Evolutionary conservation across 2,329 filamentous ascomycete genomes (phyloP).

Genomic region (Bimuria novae-zelandiae): DNA sequence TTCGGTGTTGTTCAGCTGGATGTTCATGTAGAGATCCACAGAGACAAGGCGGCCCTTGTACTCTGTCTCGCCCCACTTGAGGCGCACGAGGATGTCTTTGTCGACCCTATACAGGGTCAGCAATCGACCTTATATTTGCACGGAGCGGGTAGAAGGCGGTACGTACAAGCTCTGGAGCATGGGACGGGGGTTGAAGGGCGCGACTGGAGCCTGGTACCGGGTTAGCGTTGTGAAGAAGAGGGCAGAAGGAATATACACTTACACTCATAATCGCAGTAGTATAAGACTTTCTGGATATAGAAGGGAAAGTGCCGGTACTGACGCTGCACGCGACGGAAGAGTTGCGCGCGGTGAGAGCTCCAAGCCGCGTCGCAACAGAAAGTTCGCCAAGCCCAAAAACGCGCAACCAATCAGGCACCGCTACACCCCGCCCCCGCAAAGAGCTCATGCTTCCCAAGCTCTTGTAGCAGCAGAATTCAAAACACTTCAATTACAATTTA

Average conservation of each 20-base stretch:
- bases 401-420: conserved; percentile 11
- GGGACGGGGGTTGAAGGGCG: conserved; percentile 94
- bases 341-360: conserved; percentile 3
- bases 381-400: neutral
- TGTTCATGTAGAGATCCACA: conserved; percentile 98
- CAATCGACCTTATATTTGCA: neutral
- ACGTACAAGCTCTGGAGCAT: conserved; percentile 90
- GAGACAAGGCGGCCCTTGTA: conserved; percentile 93
- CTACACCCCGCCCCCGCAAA: conserved; percentile 16
- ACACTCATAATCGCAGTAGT: conserved; percentile 46
- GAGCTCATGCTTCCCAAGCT: neutral
- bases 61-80: conserved; percentile 98
- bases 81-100: conserved; percentile 84
- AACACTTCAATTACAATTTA: neutral
- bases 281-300: neutral
- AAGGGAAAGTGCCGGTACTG: neutral
- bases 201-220: conserved; percentile 51
- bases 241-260: conserved; percentile 9
- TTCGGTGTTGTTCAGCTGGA: conserved; percentile 87
- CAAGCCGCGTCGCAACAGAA: neutral
- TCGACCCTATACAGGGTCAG: conserved; percentile 66
- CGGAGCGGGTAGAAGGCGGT: neutral
- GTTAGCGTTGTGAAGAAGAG: conserved; percentile 21
- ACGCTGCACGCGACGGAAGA: neutral
- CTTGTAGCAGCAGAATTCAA: neutral